Conservation (phyloP, 2,329 filamentous ascomycete species). For the Penicillium sp. region DNA sequence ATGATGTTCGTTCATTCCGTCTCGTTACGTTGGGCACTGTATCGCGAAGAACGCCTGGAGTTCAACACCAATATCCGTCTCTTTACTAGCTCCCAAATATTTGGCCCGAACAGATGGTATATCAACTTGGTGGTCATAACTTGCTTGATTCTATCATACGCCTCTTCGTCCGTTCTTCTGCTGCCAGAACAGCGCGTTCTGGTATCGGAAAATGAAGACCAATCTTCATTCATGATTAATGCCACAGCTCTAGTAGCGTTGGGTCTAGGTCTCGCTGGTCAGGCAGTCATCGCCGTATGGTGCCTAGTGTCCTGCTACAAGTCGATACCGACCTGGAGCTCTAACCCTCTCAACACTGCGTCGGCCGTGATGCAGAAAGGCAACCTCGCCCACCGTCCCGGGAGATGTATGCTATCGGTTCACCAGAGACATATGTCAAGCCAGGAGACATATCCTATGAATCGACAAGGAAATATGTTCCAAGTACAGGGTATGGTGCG, state of each 20-base stretch:
- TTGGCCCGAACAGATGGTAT: constrained; percentile 19
- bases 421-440: neutral
- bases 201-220: neutral
- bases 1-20: constrained; percentile 5
- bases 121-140: constrained; percentile 11
- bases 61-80: constrained; percentile 25
- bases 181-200: neutral
- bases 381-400: too few species aligned
- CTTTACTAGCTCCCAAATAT: constrained; percentile 15
- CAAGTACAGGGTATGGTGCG: neutral
- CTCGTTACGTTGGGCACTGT: constrained; percentile 7
- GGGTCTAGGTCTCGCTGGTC: neutral
- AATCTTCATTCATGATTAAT: neutral
- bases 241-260: neutral
- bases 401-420: too few species aligned
- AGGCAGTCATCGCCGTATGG: too few species aligned
- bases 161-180: constrained; percentile 3
- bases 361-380: too few species aligned
- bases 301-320: too few species aligned
- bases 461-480: neutral
- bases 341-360: too few species aligned
- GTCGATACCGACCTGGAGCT: too few species aligned
- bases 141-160: constrained; percentile 5
- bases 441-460: neutral
- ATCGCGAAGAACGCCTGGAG: constrained; percentile 17